These are phyloP conservation scores for Meripilus lineatus DNA, from an alignment of 1,284 basidiomycete species.

Conservation along the genomic window DNA sequence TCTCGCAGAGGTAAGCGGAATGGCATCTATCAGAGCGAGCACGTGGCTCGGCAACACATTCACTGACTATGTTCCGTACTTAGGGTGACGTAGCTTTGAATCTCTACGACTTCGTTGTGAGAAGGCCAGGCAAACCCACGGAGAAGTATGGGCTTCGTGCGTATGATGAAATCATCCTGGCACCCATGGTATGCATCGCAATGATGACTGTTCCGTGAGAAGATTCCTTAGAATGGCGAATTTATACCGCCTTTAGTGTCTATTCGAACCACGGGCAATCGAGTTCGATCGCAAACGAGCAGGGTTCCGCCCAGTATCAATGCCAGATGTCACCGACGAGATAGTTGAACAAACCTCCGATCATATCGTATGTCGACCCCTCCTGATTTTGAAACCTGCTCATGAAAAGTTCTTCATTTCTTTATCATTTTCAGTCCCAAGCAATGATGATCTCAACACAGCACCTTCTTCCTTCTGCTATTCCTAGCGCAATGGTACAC, in stretches of 20 bases:
- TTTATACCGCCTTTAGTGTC: slow-evolving; percentile 46
- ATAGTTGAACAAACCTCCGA: slow-evolving; percentile 63
- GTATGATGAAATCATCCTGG: slow-evolving; percentile 95
- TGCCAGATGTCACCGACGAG: slow-evolving; percentile 65
- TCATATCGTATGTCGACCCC: slow-evolving; percentile 55
- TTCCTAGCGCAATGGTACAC: slow-evolving; percentile 14
- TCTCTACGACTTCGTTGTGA: slow-evolving; percentile 84
- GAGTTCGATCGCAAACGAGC: slow-evolving; percentile 79
- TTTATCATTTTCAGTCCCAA: slow-evolving; percentile 47
- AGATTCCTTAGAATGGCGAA: neutral
- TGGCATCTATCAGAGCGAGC: neutral
- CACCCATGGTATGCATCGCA: slow-evolving; percentile 70
- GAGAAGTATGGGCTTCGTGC: slow-evolving; percentile 88
- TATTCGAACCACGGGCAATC: slow-evolving; percentile 91
- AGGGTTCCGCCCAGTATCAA: slow-evolving; percentile 41
- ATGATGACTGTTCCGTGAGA: neutral
- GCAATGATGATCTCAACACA: slow-evolving; percentile 86
- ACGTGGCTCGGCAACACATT: too few relatives aligned
- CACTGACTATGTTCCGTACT: neutral
- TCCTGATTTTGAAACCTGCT: slow-evolving; percentile 11
- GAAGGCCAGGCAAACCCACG: slow-evolving; percentile 71
- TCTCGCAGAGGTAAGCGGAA: slow-evolving; percentile 66
- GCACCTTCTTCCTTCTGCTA: slow-evolving; percentile 58
- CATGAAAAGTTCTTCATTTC: neutral
- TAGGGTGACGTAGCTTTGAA: slow-evolving; percentile 86